Evolutionary conservation across 73 alveolate genomes (phyloP), one percentile per base, ranked within the genome.

Genomic region (Loxodes magnus): DNA sequence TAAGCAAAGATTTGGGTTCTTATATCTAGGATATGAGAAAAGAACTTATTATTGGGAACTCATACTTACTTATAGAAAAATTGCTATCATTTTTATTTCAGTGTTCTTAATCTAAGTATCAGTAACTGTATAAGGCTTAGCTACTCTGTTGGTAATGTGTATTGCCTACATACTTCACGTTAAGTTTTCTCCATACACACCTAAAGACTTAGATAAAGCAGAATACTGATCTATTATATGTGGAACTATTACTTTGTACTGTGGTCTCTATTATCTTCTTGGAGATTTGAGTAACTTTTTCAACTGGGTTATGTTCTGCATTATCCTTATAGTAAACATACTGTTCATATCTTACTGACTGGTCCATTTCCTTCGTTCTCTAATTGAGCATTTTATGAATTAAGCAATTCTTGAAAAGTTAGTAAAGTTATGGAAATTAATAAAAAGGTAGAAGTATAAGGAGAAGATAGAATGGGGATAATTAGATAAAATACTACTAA

Each of bases 41-140:
- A 57, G 48, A 4, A 31, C 16, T 35, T 74, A 22, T 35, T 74
- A 54, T 63, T 74, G 88, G 88, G 88, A 74, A 33, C 43, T 74
- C 26, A 49, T 49, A 15, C 48, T 74, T 25, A 65, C 67, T 74
- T 74, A 74, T 41, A 56, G 81, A 35, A 65, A 65, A 35, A 63
- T 55, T 25, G 43, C 52, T n/a, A 42, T 62, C 53, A 56, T 66
- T 19, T 43, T 46, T n/a, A 46, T 64, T 7, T 41, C 81, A 0
- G 81, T 74, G 4, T 74, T 74, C 37, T 39, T 39, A 39, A 0
- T 15, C 7, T 6, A 39, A 6, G 48, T 39, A 1, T 1, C 6
- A 9, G 19, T 10, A 12, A 16, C 14, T 2, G 15, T 39, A n/a
- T 29, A 39, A 39, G 53, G 35, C 7, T 16, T 39, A 39, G 19